Conservation (phyloP, 768 basidiomycete genomes). For the Goffeauzyma gilvescens region DNA sequence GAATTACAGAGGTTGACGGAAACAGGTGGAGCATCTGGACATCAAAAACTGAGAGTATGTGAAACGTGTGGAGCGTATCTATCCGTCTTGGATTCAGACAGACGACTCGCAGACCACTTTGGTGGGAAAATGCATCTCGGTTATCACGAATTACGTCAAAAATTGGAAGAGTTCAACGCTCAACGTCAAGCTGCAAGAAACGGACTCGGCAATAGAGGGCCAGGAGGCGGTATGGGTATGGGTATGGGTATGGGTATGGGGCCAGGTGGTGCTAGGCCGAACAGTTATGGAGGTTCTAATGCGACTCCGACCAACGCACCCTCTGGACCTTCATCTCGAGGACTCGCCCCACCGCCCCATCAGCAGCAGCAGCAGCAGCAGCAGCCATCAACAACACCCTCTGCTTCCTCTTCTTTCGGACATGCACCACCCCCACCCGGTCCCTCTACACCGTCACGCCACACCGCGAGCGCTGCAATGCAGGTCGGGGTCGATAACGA, state of each 20-base stretch:
- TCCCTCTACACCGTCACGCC: slow-evolving; percentile 16
- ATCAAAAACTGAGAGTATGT: slow-evolving; percentile 98
- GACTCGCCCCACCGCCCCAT: slow-evolving; percentile 10
- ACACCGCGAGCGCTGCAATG: slow-evolving; percentile 24
- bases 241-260: too few relatives aligned
- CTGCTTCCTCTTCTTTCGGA: slow-evolving; percentile 7
- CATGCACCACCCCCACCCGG: slow-evolving; percentile 9
- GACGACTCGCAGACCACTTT: slow-evolving; percentile 96
- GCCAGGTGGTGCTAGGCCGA: slow-evolving; percentile 8
- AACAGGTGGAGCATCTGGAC: slow-evolving; percentile 96
- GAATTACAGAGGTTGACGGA: slow-evolving; percentile 92
- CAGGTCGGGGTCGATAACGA: slow-evolving; percentile 26
- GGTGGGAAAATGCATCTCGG: slow-evolving; percentile 99
- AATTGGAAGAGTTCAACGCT: slow-evolving; percentile 75
- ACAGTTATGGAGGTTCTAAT: slow-evolving; percentile 4
- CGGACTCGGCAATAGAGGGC: slow-evolving; percentile 34
- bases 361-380: slow-evolving; percentile 18
- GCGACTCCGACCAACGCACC: background rate
- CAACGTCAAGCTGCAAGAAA: slow-evolving; percentile 59
- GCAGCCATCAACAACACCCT: slow-evolving; percentile 8
- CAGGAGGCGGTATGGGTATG: too few relatives aligned
- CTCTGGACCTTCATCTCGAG: slow-evolving; percentile 4
- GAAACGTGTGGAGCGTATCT: slow-evolving; percentile 99
- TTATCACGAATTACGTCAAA: slow-evolving; percentile 91
- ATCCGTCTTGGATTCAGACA: slow-evolving; percentile 90